phyloP scores from a whole-genome alignment of 1,284 basidiomycete genomes.

The Apiotrichum domesticum region DNA sequence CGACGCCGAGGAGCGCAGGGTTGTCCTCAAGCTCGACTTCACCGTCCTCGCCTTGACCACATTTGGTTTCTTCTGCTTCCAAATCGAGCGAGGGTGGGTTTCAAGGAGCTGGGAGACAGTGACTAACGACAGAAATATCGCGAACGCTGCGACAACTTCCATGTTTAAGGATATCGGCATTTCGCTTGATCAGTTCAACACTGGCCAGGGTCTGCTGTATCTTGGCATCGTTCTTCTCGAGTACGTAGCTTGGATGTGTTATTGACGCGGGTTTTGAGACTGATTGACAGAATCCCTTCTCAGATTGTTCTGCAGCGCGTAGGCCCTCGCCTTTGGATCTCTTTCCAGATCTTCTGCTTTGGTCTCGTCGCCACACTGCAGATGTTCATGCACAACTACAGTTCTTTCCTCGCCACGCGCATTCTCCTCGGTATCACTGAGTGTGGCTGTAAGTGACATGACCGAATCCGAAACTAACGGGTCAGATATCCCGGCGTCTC shows the following conservation, averaged over 20 bases:
- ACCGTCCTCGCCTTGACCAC: constrained; percentile 28
- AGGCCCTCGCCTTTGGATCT: constrained; percentile 30
- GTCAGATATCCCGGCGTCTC: constrained; percentile 17
- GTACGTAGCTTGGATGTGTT: not conserved
- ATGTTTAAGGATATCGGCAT: constrained; percentile 27
- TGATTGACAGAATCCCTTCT: constrained; percentile 22
- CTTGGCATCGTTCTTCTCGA: constrained; percentile 41
- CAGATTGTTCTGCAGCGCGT: constrained; percentile 27
- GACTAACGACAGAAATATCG: not conserved
- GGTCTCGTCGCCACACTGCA: constrained; percentile 30
- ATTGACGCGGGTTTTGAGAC: too few relatives aligned
- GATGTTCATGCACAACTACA: constrained; percentile 22
- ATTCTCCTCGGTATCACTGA: constrained; percentile 23
- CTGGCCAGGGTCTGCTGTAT: constrained; percentile 32
- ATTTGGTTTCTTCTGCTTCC: constrained; percentile 38
- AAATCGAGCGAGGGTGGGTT: constrained; percentile 20
- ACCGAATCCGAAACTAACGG: not conserved
- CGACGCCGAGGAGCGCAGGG: constrained; percentile 11
- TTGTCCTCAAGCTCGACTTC: constrained; percentile 25
- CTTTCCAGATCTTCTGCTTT: constrained; percentile 25
- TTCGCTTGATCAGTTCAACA: constrained; percentile 38
- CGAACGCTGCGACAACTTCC: constrained; percentile 5
- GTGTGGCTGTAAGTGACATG: constrained; percentile 8
- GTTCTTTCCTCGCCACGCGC: constrained; percentile 23
- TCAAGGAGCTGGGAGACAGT: too few relatives aligned